Evolutionary conservation across 768 basidiomycete genomes (phyloP).

Genomic region (Coprinopsis strossmayeri): DNA sequence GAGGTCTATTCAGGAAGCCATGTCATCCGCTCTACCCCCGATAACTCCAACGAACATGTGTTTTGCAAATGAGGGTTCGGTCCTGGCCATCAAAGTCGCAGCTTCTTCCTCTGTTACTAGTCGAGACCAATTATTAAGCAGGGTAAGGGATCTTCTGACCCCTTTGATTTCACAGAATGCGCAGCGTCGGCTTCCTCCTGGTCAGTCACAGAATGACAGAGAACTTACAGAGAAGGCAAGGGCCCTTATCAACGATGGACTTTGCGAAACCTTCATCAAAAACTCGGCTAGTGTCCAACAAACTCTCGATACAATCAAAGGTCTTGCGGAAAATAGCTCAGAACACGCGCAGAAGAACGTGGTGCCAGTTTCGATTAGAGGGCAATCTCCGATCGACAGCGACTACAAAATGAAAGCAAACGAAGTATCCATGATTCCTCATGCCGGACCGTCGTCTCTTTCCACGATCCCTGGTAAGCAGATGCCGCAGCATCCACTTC

Average conservation of each 20-base stretch:
- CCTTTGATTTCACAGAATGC: constrained; percentile 8
- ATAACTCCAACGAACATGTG: neutral
- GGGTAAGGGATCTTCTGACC: constrained; percentile 4
- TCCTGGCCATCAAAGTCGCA: neutral
- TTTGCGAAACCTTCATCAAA: neutral
- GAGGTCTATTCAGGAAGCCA: no score
- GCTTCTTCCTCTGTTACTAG: neutral
- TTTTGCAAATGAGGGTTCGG: neutral
- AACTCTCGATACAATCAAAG: neutral
- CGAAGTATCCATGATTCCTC: neutral
- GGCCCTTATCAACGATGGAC: neutral
- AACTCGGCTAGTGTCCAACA: neutral
- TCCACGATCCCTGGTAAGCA: neutral
- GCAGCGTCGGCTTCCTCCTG: constrained; percentile 6
- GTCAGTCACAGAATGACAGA: neutral
- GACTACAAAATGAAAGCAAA: neutral
- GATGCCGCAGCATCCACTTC: neutral
- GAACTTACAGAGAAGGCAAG: neutral
- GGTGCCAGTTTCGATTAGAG: neutral
- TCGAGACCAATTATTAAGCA: neutral
- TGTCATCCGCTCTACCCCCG: neutral
- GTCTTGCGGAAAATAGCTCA: neutral
- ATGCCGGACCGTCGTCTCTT: neutral
- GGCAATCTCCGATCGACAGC: neutral
- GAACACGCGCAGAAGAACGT: neutral